Conservation (phyloP, 306 rosid species). For the Ormosia semicastrata region DNA sequence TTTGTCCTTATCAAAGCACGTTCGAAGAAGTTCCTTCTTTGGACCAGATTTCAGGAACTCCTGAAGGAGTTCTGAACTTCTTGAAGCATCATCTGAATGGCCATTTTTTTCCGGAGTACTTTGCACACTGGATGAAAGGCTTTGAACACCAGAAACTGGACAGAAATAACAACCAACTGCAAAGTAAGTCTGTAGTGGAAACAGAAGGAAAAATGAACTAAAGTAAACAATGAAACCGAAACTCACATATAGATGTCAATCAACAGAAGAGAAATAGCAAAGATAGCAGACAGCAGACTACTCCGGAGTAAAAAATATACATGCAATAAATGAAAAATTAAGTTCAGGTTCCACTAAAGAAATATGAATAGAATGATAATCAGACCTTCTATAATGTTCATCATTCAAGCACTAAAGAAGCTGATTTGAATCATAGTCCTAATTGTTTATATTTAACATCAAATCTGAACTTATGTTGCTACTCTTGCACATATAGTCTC, state of each 20-base stretch:
- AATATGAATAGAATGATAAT: background rate
- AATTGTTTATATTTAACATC: background rate
- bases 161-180: conserved; percentile 31
- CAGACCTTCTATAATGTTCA: too few relatives aligned
- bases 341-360: conserved; percentile 15
- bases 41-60: conserved; percentile 75
- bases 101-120: conserved; percentile 84
- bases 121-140: conserved; percentile 79
- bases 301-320: background rate
- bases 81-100: conserved; percentile 76
- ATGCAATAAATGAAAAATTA: background rate
- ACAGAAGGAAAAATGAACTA: conserved; percentile 22
- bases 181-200: conserved; percentile 10
- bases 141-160: conserved; percentile 73
- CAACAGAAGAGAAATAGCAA: background rate
- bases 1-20: conserved; percentile 63
- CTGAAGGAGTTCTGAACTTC: conserved; percentile 70
- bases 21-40: conserved; percentile 65
- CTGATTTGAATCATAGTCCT: background rate
- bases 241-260: background rate
- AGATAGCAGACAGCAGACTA: background rate
- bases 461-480: background rate
- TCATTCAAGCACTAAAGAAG: too few relatives aligned
- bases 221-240: background rate
- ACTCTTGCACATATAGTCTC: background rate